Evolutionary conservation across 2,329 filamentous ascomycete genomes (phyloP), one percentile per base, ranked within the genome.

Genomic region (Penicillium sp.): DNA sequence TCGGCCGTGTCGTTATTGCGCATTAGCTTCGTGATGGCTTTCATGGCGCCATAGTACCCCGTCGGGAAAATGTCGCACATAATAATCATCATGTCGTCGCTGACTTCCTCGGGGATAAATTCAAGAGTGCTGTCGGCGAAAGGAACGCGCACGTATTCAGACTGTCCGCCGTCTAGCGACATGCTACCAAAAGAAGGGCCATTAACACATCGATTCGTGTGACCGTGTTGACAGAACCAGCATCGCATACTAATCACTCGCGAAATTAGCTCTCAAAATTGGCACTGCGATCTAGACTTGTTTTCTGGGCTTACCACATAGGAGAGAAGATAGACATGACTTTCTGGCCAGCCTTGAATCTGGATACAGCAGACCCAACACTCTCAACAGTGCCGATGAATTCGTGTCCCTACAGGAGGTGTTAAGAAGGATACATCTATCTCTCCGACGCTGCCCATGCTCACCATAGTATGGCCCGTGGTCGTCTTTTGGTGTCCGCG

Each of bases 51-150:
- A 21, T 90, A 94, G 72, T 84, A 94, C 3, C 91, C 69, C 0
- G 85, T 89, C 1, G 90, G 90, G 69, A 91, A 94, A 61, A 95
- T 93, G 66, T 94, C 90, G 13, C 89, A 89, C 90, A 94, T 94
- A 15, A 94, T 79, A 7, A 93, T 83, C 34, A 93, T 77, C 21
- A 84, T 84, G 55, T 86, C 80, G 59, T 91, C 85, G 18, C 84
- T 82, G 52, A 92, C 86, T 10, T 79, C 81, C 1, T 81, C 68
- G 0, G 87, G 86, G 0, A 89, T 87, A 61, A 84, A 85, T 63
- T 91, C 80, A 15, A 86, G 82, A 1, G 89, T 93, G 21, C 83
- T 82, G 64, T 94, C 89, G 4, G 90, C 90, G 41, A 86, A 75
- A 0, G 91, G 91, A 10, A 94, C 81, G 27, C 89, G 84, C 41